Percentiles rank a stretch among this genome's conserved stretches.
Evolutionary conservation across 2,329 filamentous ascomycete genomes (phyloP).

Genomic region (Paecilomyces fulvus): DNA sequence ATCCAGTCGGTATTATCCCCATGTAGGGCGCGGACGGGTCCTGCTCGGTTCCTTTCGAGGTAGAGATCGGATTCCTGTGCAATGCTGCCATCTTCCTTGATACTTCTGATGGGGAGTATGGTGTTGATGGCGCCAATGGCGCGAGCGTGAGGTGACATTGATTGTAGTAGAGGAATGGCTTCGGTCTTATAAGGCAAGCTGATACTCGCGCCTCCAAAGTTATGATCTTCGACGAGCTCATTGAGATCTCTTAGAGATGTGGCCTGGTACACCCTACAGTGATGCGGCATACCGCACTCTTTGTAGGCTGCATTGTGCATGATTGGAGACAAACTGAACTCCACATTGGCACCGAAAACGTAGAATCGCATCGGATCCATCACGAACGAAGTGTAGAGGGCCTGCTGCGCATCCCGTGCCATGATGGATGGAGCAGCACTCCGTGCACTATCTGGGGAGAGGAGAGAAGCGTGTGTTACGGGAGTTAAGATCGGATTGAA

Average conservation of each 20-base stretch:
- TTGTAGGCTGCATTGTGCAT: slow-evolving; percentile 68
- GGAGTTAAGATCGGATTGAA: slow-evolving; percentile 59
- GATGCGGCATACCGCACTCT: slow-evolving; percentile 59
- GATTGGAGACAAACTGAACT: slow-evolving; percentile 64
- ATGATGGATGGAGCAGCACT: slow-evolving; percentile 47
- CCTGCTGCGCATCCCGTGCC: slow-evolving; percentile 53
- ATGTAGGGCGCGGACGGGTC: slow-evolving; percentile 15
- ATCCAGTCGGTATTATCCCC: slow-evolving; percentile 40
- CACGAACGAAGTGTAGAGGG: slow-evolving; percentile 58
- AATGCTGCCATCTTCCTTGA: slow-evolving; percentile 11
- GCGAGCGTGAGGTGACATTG: slow-evolving; percentile 61
- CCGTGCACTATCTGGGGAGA: slow-evolving; percentile 34
- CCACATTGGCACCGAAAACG: slow-evolving; percentile 64
- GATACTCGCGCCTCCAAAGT: slow-evolving; percentile 65
- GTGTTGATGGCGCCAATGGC: slow-evolving; percentile 73
- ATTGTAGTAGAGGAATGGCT: slow-evolving; percentile 55
- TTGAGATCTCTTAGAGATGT: slow-evolving; percentile 55
- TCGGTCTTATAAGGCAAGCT: slow-evolving; percentile 68
- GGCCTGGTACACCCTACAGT: slow-evolving; percentile 57
- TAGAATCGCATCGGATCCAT: slow-evolving; percentile 64
- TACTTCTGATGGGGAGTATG: slow-evolving; percentile 58
- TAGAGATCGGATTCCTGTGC: slow-evolving; percentile 31
- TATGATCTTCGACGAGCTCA: slow-evolving; percentile 54
- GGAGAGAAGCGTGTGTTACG: slow-evolving; percentile 45
- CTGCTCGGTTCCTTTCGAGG: slow-evolving; percentile 27